phyloP scores from a whole-genome alignment of 371 early-diverging fungal genomes.

The Blakeslea trispora region DNA sequence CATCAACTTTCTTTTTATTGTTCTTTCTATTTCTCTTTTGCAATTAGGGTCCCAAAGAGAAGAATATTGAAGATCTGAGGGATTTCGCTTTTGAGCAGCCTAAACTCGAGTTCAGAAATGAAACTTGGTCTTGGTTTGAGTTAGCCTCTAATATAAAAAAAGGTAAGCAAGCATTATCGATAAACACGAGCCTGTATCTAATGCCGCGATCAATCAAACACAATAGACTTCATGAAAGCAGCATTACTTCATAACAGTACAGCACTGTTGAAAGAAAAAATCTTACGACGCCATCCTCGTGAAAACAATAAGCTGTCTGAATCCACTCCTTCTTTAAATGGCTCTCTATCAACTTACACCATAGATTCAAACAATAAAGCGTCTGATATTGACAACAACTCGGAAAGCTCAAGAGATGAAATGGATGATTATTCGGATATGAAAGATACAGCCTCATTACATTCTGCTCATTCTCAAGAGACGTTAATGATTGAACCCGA shows the following conservation, averaged over 20 bases:
- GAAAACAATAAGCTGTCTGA: constrained; percentile 14
- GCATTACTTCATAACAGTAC: constrained; percentile 47
- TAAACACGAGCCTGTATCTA: not conserved
- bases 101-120: constrained; percentile 72
- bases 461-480: constrained; percentile 23
- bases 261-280: constrained; percentile 49
- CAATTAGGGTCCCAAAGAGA: constrained; percentile 62
- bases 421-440: constrained; percentile 1
- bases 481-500: constrained; percentile 10
- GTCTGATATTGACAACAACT: not conserved
- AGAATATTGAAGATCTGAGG: constrained; percentile 69
- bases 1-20: not conserved
- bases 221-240: constrained; percentile 46
- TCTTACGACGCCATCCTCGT: constrained; percentile 45
- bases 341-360: not conserved
- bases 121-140: constrained; percentile 76
- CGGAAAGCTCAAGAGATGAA: constrained; percentile 19
- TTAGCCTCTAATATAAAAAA: constrained; percentile 62
- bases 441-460: constrained; percentile 19
- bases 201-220: not conserved
- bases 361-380: not conserved
- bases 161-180: constrained; percentile 29
- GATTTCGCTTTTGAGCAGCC: constrained; percentile 71
- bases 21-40: no score
- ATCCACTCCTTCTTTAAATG: constrained; percentile 2